phyloP scores from a whole-genome alignment of 768 basidiomycete genomes.

The Termitomyces sp. region DNA sequence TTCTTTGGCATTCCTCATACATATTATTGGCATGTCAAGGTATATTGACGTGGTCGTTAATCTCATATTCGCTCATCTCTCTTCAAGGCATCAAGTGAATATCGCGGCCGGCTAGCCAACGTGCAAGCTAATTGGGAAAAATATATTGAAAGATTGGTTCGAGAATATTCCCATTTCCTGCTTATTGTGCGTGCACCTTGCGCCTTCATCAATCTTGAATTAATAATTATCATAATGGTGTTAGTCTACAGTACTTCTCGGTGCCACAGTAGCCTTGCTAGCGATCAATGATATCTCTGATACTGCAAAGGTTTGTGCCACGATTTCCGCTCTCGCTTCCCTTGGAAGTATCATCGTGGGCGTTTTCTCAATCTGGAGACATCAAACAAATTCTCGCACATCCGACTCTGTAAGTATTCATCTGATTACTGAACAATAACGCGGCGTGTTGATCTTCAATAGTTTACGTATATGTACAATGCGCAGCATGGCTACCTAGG shows the following conservation, averaged over 20 bases:
- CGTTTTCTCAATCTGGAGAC: constrained; percentile 52
- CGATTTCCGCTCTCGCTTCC: constrained; percentile 42
- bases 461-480: constrained; percentile 54
- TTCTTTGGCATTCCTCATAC: constrained; percentile 51
- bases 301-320: constrained; percentile 30
- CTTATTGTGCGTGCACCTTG: constrained; percentile 37
- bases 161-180: constrained; percentile 53
- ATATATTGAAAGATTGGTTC: constrained; percentile 44
- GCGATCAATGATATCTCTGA: constrained; percentile 36
- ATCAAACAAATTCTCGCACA: constrained; percentile 41
- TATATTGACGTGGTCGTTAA: neutral
- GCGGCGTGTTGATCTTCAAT: neutral
- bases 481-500: constrained; percentile 39
- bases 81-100: constrained; percentile 34
- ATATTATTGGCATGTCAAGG: constrained; percentile 44
- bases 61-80: neutral
- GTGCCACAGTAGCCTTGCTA: constrained; percentile 46
- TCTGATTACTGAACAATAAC: neutral
- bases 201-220: neutral
- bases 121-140: constrained; percentile 45
- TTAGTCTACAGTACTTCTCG: constrained; percentile 49
- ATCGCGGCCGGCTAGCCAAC: constrained; percentile 41
- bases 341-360: constrained; percentile 52
- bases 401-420: constrained; percentile 33
- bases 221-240: neutral